phyloP scores from a whole-genome alignment of 2,329 filamentous ascomycete species.

The Lachnellula occidentalis region DNA sequence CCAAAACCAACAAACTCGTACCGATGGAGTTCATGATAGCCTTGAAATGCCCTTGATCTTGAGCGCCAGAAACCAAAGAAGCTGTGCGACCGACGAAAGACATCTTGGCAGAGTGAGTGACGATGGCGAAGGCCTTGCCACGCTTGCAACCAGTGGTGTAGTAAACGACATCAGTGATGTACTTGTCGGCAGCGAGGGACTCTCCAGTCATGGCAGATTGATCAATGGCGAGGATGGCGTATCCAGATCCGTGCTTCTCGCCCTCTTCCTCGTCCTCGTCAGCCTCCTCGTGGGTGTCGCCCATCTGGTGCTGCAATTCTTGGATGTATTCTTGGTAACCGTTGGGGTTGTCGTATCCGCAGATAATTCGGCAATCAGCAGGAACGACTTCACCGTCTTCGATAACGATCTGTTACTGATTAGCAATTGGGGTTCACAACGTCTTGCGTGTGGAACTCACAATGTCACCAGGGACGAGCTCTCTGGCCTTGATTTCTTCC shows the following conservation, averaged over 20 bases:
- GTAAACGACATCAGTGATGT: conserved; percentile 70
- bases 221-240: conserved; percentile 65
- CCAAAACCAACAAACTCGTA: conserved; percentile 66
- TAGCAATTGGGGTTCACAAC: conserved; percentile 1
- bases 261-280: conserved; percentile 51
- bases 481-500: conserved; percentile 65
- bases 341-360: conserved; percentile 63
- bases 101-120: conserved; percentile 60
- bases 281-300: conserved; percentile 51
- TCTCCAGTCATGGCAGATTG: conserved; percentile 79
- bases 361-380: conserved; percentile 66
- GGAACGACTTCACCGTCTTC: conserved; percentile 69
- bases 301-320: conserved; percentile 56
- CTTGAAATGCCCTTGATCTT: conserved; percentile 76
- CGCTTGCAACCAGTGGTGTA: conserved; percentile 81
- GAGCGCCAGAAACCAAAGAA: conserved; percentile 66
- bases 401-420: conserved; percentile 50
- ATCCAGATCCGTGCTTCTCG: conserved; percentile 50
- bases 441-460: conserved; percentile 39
- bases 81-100: conserved; percentile 76
- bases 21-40: conserved; percentile 80
- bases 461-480: conserved; percentile 72
- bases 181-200: conserved; percentile 73
- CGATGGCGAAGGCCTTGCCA: conserved; percentile 67
- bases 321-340: conserved; percentile 63